Conservation (phyloP, 2,329 filamentous ascomycete species). For the Talaromyces rugulosus region DNA sequence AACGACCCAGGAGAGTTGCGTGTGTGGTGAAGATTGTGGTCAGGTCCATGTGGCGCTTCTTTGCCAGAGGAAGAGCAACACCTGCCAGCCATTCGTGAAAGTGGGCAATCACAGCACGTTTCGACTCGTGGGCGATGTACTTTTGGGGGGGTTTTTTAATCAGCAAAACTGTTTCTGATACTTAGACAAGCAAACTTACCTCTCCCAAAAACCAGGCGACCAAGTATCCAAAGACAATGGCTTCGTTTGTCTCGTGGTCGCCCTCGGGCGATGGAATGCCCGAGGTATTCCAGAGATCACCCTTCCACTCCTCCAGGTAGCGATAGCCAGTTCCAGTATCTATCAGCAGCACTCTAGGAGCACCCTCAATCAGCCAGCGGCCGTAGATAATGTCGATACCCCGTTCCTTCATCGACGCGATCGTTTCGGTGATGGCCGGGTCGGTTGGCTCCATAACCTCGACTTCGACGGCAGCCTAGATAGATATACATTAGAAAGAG, state of each 20-base stretch:
- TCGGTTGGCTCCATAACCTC: conserved; percentile 84
- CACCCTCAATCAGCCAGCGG: conserved; percentile 95
- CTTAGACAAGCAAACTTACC: conserved; percentile 50
- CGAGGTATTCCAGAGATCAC: conserved; percentile 87
- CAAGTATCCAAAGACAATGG: conserved; percentile 94
- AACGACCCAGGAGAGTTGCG: conserved; percentile 88
- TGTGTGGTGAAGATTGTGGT: conserved; percentile 99
- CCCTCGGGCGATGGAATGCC: conserved; percentile 89
- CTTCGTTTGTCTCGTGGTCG: conserved; percentile 94
- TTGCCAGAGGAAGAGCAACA: conserved; percentile 84
- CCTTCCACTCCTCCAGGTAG: conserved; percentile 94
- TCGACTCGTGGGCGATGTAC: conserved; percentile 92
- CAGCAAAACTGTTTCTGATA: background rate
- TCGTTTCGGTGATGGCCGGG: conserved; percentile 73
- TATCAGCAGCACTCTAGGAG: conserved; percentile 87
- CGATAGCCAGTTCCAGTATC: conserved; percentile 91
- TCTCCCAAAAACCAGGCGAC: conserved; percentile 98
- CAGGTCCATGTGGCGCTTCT: conserved; percentile 90
- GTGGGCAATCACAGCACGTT: conserved; percentile 88
- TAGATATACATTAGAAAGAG: conserved; percentile 1
- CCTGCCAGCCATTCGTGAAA: conserved; percentile 99
- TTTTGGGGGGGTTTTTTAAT: background rate
- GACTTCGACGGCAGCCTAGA: conserved; percentile 90
- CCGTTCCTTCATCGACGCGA: conserved; percentile 87
- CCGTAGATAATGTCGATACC: conserved; percentile 90